Base-by-base conservation (phyloP, 2,329 filamentous ascomycete species). In the Colletotrichum viniferum region DNA sequence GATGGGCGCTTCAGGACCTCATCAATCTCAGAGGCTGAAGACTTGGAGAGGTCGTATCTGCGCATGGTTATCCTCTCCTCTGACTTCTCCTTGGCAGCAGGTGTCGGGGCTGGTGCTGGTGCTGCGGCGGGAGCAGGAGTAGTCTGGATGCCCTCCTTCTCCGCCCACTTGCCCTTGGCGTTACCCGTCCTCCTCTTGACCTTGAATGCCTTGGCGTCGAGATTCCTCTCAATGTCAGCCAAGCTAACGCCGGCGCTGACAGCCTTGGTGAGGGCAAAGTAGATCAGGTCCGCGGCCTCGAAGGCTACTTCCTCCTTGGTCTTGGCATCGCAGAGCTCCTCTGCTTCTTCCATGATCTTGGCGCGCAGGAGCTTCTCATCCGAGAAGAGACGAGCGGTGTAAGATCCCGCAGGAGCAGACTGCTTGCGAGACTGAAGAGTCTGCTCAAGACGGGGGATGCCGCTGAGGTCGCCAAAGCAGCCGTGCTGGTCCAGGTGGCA, bases 311-410 rank as follows among this genome's bases (percentile, higher is more conserved):
- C 94, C 77, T 96, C 90, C 76, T 94, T 94, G 0, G 92, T 93
- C 78, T 92, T 92, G 18, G 97, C 96, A 78, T 97, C 92, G 81
- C 96, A 98, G 56, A 99, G 90, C 86, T 99, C 97, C 81, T 97
- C 95, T 0, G 97, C 97, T 84, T 99, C 97, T 85, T 99, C 97
- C 92, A 98, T 97, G 71, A 99, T 98, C 89, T 99, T 99, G 4
- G 97, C 97, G 58, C 95, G 91, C 69, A 98, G 86, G 71, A 99
- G 90, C 83, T 97, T 96, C 79, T 95, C 92, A 78, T 99, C 97
- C 21, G 94, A 96, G 88, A 98, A 99, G 2, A 99, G 88, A 38
- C 96, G 90, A 21, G 96, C 95, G 6, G 97, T 99, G 84, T 99
- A 99, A 14, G 97, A 99, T 2, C 96, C 96, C 78, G 90, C 90